Evolutionary conservation across 2,329 filamentous ascomycete genomes (phyloP).

Genomic region (Orbilia blumenaviensis): DNA sequence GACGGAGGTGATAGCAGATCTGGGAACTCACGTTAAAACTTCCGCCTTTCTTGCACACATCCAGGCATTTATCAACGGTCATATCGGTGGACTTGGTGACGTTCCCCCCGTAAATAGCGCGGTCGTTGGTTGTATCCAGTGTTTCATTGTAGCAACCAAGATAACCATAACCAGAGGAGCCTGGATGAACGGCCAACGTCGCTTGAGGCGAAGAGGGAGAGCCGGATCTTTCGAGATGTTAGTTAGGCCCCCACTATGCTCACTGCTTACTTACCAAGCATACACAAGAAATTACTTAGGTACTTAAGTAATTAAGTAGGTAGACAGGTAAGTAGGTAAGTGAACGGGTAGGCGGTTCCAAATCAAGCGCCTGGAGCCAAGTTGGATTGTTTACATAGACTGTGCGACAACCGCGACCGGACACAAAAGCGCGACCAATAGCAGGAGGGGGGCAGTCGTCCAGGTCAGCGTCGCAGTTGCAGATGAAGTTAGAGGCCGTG

Average conservation of each 20-base stretch:
- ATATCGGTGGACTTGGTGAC: constrained; percentile 63
- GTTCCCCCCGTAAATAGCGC: constrained; percentile 64
- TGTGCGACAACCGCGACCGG: constrained; percentile 15
- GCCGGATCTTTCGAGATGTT: constrained; percentile 5
- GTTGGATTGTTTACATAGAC: constrained; percentile 44
- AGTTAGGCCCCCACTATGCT: background rate
- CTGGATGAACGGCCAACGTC: constrained; percentile 11
- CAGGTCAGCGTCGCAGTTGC: background rate
- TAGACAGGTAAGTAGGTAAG: too few relatives aligned
- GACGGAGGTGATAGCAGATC: background rate
- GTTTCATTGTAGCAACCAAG: constrained; percentile 71
- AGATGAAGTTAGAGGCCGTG: background rate
- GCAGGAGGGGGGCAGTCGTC: background rate
- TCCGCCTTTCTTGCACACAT: constrained; percentile 64
- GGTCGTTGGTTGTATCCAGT: constrained; percentile 62
- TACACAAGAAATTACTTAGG: too few relatives aligned
- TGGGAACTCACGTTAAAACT: constrained; percentile 18
- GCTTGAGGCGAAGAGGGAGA: background rate
- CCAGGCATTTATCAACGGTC: constrained; percentile 67
- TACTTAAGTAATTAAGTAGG: too few relatives aligned
- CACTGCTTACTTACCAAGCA: too few relatives aligned
- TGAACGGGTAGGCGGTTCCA: too few relatives aligned
- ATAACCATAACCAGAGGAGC: constrained; percentile 63
- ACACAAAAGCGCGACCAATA: constrained; percentile 23
- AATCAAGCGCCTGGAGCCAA: too few relatives aligned